These are phyloP conservation scores for Leccinum imitatum DNA, from an alignment of 768 basidiomycete species.

Conservation along the genomic window DNA sequence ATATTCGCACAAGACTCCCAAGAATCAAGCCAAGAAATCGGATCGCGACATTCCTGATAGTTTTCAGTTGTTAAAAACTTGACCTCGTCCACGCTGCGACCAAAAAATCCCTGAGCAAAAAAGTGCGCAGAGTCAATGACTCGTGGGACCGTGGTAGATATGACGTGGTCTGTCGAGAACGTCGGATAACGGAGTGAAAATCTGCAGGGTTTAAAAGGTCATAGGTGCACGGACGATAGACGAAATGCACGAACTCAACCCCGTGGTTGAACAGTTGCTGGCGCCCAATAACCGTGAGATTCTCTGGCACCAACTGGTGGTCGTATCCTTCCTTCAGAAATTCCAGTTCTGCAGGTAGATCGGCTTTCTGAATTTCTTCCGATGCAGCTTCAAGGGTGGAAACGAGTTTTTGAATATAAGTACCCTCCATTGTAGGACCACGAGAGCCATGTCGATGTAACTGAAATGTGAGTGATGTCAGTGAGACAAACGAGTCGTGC, in stretches of 20 bases:
- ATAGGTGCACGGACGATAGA: background rate
- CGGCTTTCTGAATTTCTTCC: slow-evolving; percentile 24
- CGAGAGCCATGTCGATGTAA: slow-evolving; percentile 44
- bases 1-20: slow-evolving; percentile 36
- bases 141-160: slow-evolving; percentile 17
- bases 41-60: slow-evolving; percentile 22
- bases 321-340: slow-evolving; percentile 38
- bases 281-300: slow-evolving; percentile 38
- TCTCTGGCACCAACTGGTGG: slow-evolving; percentile 30
- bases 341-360: slow-evolving; percentile 32
- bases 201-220: slow-evolving; percentile 4
- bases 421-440: slow-evolving; percentile 30
- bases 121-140: slow-evolving; percentile 42
- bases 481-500: background rate
- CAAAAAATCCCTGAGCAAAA: slow-evolving; percentile 42
- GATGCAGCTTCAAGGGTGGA: slow-evolving; percentile 28
- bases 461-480: slow-evolving; percentile 22
- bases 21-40: slow-evolving; percentile 41
- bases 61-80: slow-evolving; percentile 32
- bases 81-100: slow-evolving; percentile 26
- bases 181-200: slow-evolving; percentile 24
- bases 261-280: slow-evolving; percentile 42
- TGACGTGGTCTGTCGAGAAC: slow-evolving; percentile 12
- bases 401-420: slow-evolving; percentile 33
- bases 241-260: slow-evolving; percentile 30